Conservation (phyloP, 768 basidiomycete genomes). For the Termitomyces sp. region DNA sequence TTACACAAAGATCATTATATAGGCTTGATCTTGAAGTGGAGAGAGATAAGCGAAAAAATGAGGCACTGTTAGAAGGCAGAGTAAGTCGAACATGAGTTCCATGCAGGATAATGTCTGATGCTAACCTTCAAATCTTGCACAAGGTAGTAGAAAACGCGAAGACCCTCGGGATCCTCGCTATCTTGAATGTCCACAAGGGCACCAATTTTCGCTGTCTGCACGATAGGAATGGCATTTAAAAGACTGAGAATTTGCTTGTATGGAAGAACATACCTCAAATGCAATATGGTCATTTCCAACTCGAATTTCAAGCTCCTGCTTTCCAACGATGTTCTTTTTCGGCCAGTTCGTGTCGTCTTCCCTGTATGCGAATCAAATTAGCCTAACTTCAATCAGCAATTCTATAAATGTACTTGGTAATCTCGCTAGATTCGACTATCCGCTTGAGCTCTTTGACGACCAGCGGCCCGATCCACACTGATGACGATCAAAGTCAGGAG, state of each 20-base stretch:
- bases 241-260: background rate
- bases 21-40: slow-evolving; percentile 99
- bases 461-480: slow-evolving; percentile 93
- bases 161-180: slow-evolving; percentile 94
- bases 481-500: background rate
- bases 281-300: slow-evolving; percentile 94
- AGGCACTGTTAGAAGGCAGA: slow-evolving; percentile 59
- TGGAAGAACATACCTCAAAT: slow-evolving; percentile 68
- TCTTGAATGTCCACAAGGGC: slow-evolving; percentile 95
- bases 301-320: slow-evolving; percentile 96
- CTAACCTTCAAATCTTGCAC: slow-evolving; percentile 94
- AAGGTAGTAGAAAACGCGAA: slow-evolving; percentile 97
- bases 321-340: slow-evolving; percentile 97
- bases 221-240: background rate
- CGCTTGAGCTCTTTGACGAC: slow-evolving; percentile 93
- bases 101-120: background rate
- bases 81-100: background rate
- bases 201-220: slow-evolving; percentile 95
- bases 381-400: background rate
- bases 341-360: slow-evolving; percentile 99
- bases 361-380: slow-evolving; percentile 35
- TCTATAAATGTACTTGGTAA: slow-evolving; percentile 68
- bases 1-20: slow-evolving; percentile 44
- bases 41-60: slow-evolving; percentile 95
- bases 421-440: slow-evolving; percentile 89